Percentiles rank a stretch among this genome's conserved stretches.
phyloP scores from a whole-genome alignment of 768 basidiomycete species.

The Collybia mongolica region DNA sequence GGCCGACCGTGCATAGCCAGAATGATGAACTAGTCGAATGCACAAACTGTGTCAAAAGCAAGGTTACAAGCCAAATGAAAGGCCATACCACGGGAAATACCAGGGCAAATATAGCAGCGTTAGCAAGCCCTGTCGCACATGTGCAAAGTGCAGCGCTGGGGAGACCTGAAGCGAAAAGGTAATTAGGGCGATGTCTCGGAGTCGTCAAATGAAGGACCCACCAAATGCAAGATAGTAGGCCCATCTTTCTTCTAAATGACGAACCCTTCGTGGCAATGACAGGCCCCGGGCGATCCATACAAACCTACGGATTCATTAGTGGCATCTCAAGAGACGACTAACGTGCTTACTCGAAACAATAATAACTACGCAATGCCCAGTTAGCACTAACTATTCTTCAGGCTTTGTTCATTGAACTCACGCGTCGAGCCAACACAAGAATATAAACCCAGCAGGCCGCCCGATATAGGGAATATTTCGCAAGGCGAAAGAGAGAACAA shows the following conservation, averaged over 20 bases:
- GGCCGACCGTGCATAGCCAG: conserved; percentile 81
- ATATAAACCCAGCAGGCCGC: conserved; percentile 57
- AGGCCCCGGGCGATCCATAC: conserved; percentile 76
- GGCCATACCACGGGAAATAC: conserved; percentile 71
- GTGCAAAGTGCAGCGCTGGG: conserved; percentile 73
- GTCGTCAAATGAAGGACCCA: conserved; percentile 18
- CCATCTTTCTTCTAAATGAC: conserved; percentile 86
- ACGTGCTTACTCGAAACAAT: conserved; percentile 77
- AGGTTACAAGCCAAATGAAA: background rate
- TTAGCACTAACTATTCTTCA: no score
- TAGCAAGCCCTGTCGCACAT: conserved; percentile 72
- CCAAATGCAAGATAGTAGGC: conserved; percentile 87
- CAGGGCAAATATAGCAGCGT: conserved; percentile 81
- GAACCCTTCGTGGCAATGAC: conserved; percentile 64
- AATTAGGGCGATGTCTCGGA: background rate
- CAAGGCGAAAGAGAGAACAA: conserved; percentile 65
- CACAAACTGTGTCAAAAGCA: conserved; percentile 2
- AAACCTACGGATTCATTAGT: conserved; percentile 46
- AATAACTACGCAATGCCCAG: conserved; percentile 52
- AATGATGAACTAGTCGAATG: conserved; percentile 66
- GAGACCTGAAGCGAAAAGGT: conserved; percentile 42
- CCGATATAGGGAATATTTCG: conserved; percentile 67
- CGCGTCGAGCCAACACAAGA: conserved; percentile 87
- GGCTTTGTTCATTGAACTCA: conserved; percentile 45
- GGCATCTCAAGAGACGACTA: background rate